phyloP scores from a whole-genome alignment of 1,139 yeast genomes.

The Blastobotrys apis region DNA sequence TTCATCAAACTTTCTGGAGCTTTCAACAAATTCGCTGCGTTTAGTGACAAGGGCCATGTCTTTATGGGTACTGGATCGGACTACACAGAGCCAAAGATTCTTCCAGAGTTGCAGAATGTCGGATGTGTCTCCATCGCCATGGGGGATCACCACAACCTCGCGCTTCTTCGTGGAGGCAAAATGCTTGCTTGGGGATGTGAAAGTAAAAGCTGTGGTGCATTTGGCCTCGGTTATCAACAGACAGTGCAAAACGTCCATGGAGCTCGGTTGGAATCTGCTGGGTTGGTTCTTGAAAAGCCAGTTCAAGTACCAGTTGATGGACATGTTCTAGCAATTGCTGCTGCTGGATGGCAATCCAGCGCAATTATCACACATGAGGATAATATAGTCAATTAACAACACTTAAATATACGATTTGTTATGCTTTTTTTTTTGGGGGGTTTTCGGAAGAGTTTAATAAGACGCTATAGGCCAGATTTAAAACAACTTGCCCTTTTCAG shows the following conservation, averaged over 20 bases:
- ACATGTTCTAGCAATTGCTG: constrained; percentile 50
- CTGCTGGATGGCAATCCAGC: constrained; percentile 82
- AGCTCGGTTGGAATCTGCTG: constrained; percentile 38
- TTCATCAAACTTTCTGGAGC: constrained; percentile 45
- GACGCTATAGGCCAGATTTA: not conserved
- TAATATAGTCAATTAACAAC: not conserved
- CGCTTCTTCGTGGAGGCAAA: constrained; percentile 55
- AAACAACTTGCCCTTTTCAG: constrained; percentile 16
- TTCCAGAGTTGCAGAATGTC: constrained; percentile 47
- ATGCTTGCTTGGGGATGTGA: constrained; percentile 72
- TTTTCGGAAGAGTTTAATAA: too few relatives aligned
- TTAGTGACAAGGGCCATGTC: constrained; percentile 50
- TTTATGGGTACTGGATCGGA: constrained; percentile 39
- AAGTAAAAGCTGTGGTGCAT: constrained; percentile 58
- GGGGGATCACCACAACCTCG: constrained; percentile 73
- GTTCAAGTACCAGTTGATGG: constrained; percentile 40
- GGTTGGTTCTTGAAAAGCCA: constrained; percentile 46
- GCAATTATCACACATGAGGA: constrained; percentile 42
- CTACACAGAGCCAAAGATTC: constrained; percentile 30
- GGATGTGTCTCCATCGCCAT: constrained; percentile 56
- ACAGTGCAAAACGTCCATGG: constrained; percentile 24
- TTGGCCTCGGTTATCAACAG: constrained; percentile 56
- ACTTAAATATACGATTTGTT: too few relatives aligned
- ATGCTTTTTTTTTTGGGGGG: too few relatives aligned
- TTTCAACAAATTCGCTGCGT: constrained; percentile 48